Percentiles rank a stretch among this genome's conserved stretches.
Evolutionary conservation across 1,284 basidiomycete species (phyloP).

Genomic region (Cutaneotrichosporon spelunceum): DNA sequence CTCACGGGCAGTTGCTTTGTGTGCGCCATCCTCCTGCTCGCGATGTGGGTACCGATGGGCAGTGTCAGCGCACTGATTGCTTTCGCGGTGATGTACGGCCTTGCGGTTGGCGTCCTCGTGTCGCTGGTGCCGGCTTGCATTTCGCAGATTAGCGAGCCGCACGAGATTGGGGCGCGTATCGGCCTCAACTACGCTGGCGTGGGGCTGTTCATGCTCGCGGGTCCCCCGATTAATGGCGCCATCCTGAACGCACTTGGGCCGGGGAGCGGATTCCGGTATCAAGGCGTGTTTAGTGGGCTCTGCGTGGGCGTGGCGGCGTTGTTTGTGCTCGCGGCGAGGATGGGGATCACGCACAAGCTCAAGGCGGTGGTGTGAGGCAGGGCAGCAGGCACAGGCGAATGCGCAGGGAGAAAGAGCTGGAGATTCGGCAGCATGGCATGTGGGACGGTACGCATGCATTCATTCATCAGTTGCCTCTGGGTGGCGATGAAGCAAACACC

Average conservation of each 20-base stretch:
- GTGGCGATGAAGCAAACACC: no score
- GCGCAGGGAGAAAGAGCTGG: no score
- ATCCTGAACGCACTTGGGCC: constrained; percentile 29
- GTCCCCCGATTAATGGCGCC: constrained; percentile 47
- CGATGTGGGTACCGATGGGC: constrained; percentile 29
- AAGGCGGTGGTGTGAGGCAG: background rate
- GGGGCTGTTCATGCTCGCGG: constrained; percentile 37
- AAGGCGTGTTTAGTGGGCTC: constrained; percentile 11
- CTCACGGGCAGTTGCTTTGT: constrained; percentile 30
- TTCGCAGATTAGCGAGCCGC: constrained; percentile 24
- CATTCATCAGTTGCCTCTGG: no score
- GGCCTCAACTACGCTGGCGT: constrained; percentile 31
- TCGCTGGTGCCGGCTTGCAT: constrained; percentile 33
- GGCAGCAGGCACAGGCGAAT: no score
- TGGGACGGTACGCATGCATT: no score
- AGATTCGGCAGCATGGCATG: no score
- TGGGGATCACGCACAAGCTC: constrained; percentile 1
- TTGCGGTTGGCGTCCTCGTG: constrained; percentile 33
- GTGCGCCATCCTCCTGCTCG: constrained; percentile 25
- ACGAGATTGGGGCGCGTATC: constrained; percentile 35
- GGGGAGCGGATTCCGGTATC: background rate
- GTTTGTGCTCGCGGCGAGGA: background rate
- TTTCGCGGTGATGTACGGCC: constrained; percentile 45
- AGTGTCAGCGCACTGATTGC: constrained; percentile 34
- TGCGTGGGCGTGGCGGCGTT: background rate